Conservation (phyloP, 2,329 filamentous ascomycete genomes). For the Coleophoma eucalyptorum region DNA sequence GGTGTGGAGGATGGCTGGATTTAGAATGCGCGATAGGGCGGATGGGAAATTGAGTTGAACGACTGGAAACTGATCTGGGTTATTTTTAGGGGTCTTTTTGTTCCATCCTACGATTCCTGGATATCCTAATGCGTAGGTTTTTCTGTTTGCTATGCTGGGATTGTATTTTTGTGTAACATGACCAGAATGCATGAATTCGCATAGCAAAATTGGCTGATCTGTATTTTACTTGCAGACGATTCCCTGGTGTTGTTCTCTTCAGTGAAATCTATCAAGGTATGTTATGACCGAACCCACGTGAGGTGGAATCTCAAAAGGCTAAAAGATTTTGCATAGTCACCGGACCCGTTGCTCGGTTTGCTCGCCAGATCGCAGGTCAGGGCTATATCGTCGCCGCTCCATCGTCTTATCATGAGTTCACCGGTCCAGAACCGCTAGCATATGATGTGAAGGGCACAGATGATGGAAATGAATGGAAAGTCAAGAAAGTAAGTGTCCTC, state of each 20-base stretch:
- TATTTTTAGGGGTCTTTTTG: constrained; percentile 69
- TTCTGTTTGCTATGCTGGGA: neutral
- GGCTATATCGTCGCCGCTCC: constrained; percentile 92
- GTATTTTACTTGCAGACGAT: constrained; percentile 45
- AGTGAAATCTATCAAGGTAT: constrained; percentile 94
- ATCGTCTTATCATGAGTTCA: constrained; percentile 92
- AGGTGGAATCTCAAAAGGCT: constrained; percentile 1
- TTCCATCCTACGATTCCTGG: constrained; percentile 83
- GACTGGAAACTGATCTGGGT: too few species aligned
- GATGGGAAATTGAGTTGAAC: too few species aligned
- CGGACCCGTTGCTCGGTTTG: constrained; percentile 84
- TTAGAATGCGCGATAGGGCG: too few species aligned
- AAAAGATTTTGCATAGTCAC: constrained; percentile 56
- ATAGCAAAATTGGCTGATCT: constrained; percentile 6
- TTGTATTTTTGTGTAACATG: neutral
- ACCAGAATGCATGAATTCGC: neutral
- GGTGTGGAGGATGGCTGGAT: too few species aligned
- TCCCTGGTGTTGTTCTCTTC: constrained; percentile 84
- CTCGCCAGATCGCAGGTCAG: constrained; percentile 85
- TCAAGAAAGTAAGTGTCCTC: constrained; percentile 60
- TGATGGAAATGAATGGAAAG: constrained; percentile 80
- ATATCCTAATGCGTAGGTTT: constrained; percentile 75
- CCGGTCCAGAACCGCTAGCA: constrained; percentile 73
- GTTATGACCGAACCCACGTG: constrained; percentile 7
- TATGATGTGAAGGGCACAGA: constrained; percentile 90